These are phyloP conservation scores for Trichophaea hybrida DNA, from an alignment of 2,329 filamentous ascomycete genomes.

Conservation along the genomic window DNA sequence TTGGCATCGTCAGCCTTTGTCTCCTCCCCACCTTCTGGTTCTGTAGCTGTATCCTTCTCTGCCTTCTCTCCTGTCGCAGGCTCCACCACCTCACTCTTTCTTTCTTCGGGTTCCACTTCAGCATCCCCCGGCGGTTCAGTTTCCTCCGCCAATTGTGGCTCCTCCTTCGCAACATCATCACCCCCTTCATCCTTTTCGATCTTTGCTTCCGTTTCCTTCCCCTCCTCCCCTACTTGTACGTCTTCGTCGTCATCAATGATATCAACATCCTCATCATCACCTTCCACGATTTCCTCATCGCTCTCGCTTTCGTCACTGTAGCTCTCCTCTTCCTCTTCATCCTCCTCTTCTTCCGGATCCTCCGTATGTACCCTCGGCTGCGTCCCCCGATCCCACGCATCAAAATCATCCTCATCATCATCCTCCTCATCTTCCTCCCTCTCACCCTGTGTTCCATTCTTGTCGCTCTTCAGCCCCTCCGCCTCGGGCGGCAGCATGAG, in stretches of 20 bases:
- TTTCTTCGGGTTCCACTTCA: not conserved
- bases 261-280: slow-evolving; percentile 24
- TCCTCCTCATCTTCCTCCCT: slow-evolving; percentile 28
- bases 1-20: not conserved
- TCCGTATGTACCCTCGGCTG: slow-evolving; percentile 29
- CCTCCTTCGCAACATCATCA: not conserved
- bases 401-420: slow-evolving; percentile 30
- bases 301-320: slow-evolving; percentile 14
- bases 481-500: slow-evolving; percentile 91
- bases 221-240: not conserved
- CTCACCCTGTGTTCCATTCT: slow-evolving; percentile 29
- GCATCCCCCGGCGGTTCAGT: not conserved
- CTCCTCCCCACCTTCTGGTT: not conserved
- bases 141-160: not conserved
- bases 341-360: slow-evolving; percentile 21
- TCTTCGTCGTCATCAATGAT: slow-evolving; percentile 15
- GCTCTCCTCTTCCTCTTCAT: slow-evolving; percentile 20
- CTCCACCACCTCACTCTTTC: not conserved
- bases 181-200: not conserved
- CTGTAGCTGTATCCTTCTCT: not conserved
- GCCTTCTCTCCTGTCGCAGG: not conserved
- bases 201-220: not conserved
- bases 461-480: slow-evolving; percentile 47
- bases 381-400: slow-evolving; percentile 27
- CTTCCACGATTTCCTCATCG: slow-evolving; percentile 24